Evolutionary conservation across 345 rosid species (phyloP), one percentile per base, ranked within the genome.

Genomic region (Aegle marmelos): DNA sequence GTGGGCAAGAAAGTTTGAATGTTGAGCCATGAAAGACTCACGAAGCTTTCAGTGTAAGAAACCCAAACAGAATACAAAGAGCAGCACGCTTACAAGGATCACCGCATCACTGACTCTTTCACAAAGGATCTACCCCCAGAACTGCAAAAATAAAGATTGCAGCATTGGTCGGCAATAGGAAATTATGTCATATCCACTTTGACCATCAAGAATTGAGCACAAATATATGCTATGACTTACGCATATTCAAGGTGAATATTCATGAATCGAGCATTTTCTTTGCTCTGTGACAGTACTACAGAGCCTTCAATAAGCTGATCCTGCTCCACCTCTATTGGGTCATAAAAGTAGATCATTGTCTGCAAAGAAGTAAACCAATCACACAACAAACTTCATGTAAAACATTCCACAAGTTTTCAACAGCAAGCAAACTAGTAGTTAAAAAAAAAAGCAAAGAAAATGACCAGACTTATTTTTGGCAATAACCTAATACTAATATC

Each of bases 281-380:
- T 91, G 89, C 97, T 90, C 81, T 94, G 99, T 60, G 99, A 84
- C 59, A 96, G 87, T 54, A 90, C 86, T 57, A 91, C 83, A 34
- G 93, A 89, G 72, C 98, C 99, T 79, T 92, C 97, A 77, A 96
- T 89, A 34, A 88, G 78, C 85, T 94, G 97, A 85, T 94, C 98
- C 87, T 94, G 98, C 86, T 90, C 98, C 74, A 94, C 88, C 68
- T 91, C 95, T 70, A 91, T 75, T 4, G 99, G 99, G 76, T 96
- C 99, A 79, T 92, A 92, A 66, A 94, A 94, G 90, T 91, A 96
- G 63, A 96, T 85, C 90, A 96, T 83, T 33, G 99, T 86, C 99
- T 96, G 97, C 88, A 86, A 85, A 80, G 78, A 64, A 36, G 64
- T 56, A 50, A 68, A 82, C 22, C 63, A 61, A 68, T 54, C 48